Conservation (phyloP, 768 basidiomycete genomes). For the Tephrocybe sp. region DNA sequence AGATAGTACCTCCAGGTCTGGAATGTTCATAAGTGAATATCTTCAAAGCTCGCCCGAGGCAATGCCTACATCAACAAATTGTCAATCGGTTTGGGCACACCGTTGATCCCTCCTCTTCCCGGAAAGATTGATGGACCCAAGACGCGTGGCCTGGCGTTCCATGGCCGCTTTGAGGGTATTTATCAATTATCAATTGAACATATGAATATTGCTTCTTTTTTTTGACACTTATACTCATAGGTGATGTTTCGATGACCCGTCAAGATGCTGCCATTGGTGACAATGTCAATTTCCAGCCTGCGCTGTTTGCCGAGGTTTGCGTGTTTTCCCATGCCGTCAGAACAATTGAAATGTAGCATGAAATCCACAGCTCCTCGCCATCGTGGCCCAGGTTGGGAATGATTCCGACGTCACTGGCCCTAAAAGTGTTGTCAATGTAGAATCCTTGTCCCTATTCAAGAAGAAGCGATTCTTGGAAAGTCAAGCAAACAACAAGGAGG, state of each 20-base stretch:
- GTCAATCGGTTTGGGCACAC: constrained; percentile 12
- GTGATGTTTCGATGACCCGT: constrained; percentile 17
- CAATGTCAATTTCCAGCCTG: constrained; percentile 11
- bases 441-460: constrained; percentile 13
- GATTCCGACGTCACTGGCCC: constrained; percentile 15
- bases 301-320: constrained; percentile 7
- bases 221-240: not conserved
- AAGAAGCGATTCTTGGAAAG: constrained; percentile 13
- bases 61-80: constrained; percentile 12
- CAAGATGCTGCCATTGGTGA: constrained; percentile 14
- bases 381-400: constrained; percentile 12
- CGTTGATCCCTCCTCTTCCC: constrained; percentile 12
- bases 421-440: constrained; percentile 10
- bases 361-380: constrained; percentile 5
- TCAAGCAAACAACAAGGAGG: constrained; percentile 7
- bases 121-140: constrained; percentile 12
- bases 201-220: not conserved
- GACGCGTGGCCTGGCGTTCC: constrained; percentile 13
- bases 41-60: constrained; percentile 2
- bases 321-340: not conserved
- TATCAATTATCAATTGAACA: not conserved
- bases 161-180: constrained; percentile 15
- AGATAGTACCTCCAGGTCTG: not conserved
- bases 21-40: no score
- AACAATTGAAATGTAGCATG: not conserved